Evolutionary conservation across 345 rosid genomes (phyloP).

Genomic region (Psidium guajava): DNA sequence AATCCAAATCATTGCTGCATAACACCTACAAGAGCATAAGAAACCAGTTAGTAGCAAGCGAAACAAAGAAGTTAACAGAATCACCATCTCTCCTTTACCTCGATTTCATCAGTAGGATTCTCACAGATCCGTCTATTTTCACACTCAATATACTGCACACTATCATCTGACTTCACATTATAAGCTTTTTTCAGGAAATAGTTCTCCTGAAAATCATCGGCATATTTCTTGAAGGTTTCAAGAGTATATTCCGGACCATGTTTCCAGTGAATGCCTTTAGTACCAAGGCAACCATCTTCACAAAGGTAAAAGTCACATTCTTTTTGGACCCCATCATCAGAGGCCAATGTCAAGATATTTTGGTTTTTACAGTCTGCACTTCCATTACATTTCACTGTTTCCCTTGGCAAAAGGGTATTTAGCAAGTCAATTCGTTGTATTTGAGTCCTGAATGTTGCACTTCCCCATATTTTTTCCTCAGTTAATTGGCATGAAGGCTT

Average conservation of each 20-base stretch:
- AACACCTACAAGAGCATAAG: slow-evolving; percentile 33
- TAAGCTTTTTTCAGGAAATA: slow-evolving; percentile 22
- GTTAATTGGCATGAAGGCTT: slow-evolving; percentile 41
- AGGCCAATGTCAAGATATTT: slow-evolving; percentile 1
- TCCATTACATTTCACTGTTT: slow-evolving; percentile 9
- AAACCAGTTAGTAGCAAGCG: neutral
- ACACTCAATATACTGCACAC: slow-evolving; percentile 37
- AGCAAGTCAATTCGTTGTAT: slow-evolving; percentile 39
- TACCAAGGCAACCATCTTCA: slow-evolving; percentile 13
- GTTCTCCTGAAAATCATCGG: slow-evolving; percentile 31
- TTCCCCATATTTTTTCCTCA: slow-evolving; percentile 37
- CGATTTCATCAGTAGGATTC: slow-evolving; percentile 36
- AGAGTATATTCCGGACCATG: slow-evolving; percentile 35
- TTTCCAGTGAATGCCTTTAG: slow-evolving; percentile 12
- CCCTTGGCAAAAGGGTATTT: slow-evolving; percentile 8
- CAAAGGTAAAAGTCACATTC: slow-evolving; percentile 4
- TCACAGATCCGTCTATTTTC: slow-evolving; percentile 52
- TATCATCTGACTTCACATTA: slow-evolving; percentile 5
- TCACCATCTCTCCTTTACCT: slow-evolving; percentile 27
- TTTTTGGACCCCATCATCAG: slow-evolving; percentile 6
- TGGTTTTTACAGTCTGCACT: slow-evolving; percentile 5
- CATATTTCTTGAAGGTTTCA: slow-evolving; percentile 35
- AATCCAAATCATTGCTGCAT: slow-evolving; percentile 33
- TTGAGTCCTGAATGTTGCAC: slow-evolving; percentile 26
- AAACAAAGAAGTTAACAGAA: neutral